Conservation (phyloP, 192 early-diverging fungal genomes). For the Backusella sp. region DNA sequence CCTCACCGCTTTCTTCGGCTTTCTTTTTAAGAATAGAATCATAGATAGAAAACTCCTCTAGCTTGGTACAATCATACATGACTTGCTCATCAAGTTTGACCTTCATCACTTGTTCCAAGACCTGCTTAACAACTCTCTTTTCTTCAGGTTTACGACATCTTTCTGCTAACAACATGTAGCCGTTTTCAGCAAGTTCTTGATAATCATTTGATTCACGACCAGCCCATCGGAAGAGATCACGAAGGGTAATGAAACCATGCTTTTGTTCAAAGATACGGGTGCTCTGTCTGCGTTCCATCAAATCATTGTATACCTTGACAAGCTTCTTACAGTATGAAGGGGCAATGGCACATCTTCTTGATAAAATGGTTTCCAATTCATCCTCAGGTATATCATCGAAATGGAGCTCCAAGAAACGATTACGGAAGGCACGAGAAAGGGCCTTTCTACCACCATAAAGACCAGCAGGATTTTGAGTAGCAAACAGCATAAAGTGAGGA, state of each 20-base stretch:
- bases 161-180: constrained; percentile 94
- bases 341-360: constrained; percentile 79
- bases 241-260: constrained; percentile 92
- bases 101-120: constrained; percentile 82
- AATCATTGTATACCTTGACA: constrained; percentile 81
- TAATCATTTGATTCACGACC: constrained; percentile 74
- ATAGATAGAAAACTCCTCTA: constrained; percentile 55
- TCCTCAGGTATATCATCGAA: constrained; percentile 94
- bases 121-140: constrained; percentile 72
- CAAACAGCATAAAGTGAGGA: constrained; percentile 96
- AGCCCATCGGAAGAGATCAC: constrained; percentile 98
- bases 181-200: constrained; percentile 88
- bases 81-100: constrained; percentile 58
- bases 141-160: constrained; percentile 83
- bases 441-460: constrained; percentile 96
- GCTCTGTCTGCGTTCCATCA: constrained; percentile 72
- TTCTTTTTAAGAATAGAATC: constrained; percentile 27
- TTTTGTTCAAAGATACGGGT: constrained; percentile 94
- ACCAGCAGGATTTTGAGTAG: constrained; percentile 99
- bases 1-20: constrained; percentile 19
- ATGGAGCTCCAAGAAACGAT: constrained; percentile 95
- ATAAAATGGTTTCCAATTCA: constrained; percentile 91
- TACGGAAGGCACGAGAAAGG: constrained; percentile 94
- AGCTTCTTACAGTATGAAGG: constrained; percentile 84
- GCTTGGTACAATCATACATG: constrained; percentile 59